Base-by-base conservation (phyloP, 441 rosid genomes). In the Flueggea neowawraea region DNA sequence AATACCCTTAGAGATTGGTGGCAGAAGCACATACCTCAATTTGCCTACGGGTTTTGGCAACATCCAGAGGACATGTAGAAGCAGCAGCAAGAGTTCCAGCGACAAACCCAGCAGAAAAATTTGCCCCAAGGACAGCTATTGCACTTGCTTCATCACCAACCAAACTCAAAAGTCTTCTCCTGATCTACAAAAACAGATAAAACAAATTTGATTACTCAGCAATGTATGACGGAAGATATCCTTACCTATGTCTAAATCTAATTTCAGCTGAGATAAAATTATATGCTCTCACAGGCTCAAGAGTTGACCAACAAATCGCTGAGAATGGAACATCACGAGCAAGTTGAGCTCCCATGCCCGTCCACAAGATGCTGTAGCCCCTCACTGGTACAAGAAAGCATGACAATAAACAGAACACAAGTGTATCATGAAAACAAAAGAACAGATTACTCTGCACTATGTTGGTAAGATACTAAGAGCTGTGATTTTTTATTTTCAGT, bases 301-400 rank as follows among this genome's bases (percentile, higher is more conserved):
- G 92, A 22, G 96, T 79, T 14, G 95, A 82, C 99, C 99, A 95
- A 75, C 97, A 95, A 66, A 95, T 95, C 66, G 89, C 99, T 39
- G 97, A 91, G 70, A 81, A 95, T 8, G 99, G 99, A 74, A 95
- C 97, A 78, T 95, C 99, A 55, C 97, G 97, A 65, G 97, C 93
- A 76, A 95, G 95, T 71, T 95, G 99, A 3, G 99, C 94, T 68
- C 99, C 97, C 85, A 91, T 86, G 75, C 99, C 99, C 11, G 91
- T 84, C 96, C 96, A 95, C 22, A 95, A 77, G 36, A 71, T 36
- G 3, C 95, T 83, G 62, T 89, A 95, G 43, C 89, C 83, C 80
- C 79, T 88, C 70, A 81, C 99, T 95, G 86, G 49, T 36, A 60
- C 61, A 4, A 55, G 62, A 52, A 74, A 67, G 59, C 32, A 32